Conservation (phyloP, 2,329 filamentous ascomycete genomes). For the Botrytis fabae region DNA sequence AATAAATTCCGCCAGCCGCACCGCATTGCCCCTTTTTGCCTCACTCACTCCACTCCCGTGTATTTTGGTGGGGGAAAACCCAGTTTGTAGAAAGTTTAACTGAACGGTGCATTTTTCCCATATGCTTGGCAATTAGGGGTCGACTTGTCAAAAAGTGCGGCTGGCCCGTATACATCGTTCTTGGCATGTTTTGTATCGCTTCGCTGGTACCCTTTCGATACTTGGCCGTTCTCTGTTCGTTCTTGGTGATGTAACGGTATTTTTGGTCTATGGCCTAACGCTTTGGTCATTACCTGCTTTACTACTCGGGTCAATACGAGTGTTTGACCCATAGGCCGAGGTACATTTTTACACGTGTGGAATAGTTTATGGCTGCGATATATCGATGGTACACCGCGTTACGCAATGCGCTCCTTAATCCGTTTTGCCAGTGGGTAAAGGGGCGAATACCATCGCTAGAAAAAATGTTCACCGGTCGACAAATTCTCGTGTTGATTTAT, state of each 20-base stretch:
- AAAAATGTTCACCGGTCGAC: background rate
- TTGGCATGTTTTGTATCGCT: background rate
- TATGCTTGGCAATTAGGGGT: background rate
- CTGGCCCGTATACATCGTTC: background rate
- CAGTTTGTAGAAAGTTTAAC: background rate
- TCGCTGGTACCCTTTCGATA: background rate
- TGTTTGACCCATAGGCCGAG: background rate
- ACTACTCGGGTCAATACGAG: constrained; percentile 5
- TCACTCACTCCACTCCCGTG: background rate
- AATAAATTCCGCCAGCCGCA: background rate
- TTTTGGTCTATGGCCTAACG: background rate
- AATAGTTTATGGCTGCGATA: background rate
- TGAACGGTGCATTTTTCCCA: background rate
- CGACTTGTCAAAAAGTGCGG: background rate
- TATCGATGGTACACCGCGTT: background rate
- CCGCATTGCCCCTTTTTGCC: constrained; percentile 10
- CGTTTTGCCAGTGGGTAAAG: background rate
- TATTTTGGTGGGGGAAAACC: background rate
- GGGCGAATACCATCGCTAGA: background rate
- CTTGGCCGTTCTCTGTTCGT: background rate
- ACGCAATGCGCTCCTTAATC: background rate
- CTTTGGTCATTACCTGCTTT: background rate
- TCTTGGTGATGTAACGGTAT: background rate
- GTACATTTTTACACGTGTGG: background rate
- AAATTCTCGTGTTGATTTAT: background rate